phyloP scores from a whole-genome alignment of 1,284 basidiomycete genomes.

The Ganoderma lingzhi region DNA sequence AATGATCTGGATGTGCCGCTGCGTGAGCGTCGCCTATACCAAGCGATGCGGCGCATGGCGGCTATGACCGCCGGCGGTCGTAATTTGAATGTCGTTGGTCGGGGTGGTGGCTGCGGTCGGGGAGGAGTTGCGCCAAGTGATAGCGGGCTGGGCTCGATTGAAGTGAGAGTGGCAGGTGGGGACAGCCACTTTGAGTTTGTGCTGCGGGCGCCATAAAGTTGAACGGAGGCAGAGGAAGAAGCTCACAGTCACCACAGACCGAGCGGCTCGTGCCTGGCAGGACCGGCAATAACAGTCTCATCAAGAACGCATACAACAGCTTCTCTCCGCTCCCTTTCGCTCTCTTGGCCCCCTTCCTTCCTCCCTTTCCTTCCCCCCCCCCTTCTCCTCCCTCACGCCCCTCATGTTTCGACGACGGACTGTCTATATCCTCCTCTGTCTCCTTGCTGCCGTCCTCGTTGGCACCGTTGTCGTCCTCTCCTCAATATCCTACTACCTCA shows the following conservation, averaged over 20 bases:
- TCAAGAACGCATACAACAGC: constrained; percentile 26
- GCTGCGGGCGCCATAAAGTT: constrained; percentile 26
- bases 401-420: constrained; percentile 59
- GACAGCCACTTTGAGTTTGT: constrained; percentile 19
- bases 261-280: constrained; percentile 29
- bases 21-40: background rate
- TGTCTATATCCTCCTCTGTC: constrained; percentile 73
- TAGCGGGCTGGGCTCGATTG: constrained; percentile 2
- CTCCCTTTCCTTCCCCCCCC: constrained; percentile 33
- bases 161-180: constrained; percentile 9
- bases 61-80: background rate
- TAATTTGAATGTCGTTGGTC: background rate
- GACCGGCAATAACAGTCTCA: constrained; percentile 16
- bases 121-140: background rate
- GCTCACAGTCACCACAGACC: background rate
- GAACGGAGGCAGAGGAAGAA: constrained; percentile 1
- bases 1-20: background rate
- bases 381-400: constrained; percentile 25
- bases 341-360: constrained; percentile 18
- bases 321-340: constrained; percentile 17
- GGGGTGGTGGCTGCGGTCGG: background rate
- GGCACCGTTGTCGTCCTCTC: constrained; percentile 94
- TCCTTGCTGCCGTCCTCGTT: constrained; percentile 86
- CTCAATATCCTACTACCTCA: constrained; percentile 90
- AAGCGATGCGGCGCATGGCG: background rate